Evolutionary conservation across 345 rosid genomes (phyloP).

Genomic region (Eucalyptus lansdowneana): DNA sequence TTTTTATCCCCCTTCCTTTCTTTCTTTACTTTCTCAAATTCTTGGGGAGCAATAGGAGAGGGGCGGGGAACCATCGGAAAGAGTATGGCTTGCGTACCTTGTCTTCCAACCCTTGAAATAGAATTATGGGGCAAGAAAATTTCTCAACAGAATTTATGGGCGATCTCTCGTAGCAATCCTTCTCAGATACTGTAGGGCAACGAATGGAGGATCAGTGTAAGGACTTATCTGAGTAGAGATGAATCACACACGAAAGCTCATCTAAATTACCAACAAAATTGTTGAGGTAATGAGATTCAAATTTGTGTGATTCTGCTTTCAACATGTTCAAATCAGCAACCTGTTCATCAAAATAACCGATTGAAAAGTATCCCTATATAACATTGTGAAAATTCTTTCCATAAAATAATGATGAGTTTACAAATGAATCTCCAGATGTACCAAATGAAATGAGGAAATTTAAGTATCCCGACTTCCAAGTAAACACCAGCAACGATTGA

Average conservation of each 20-base stretch:
- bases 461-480: not conserved
- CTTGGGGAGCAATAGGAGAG: not conserved
- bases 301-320: constrained; percentile 69
- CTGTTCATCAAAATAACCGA: constrained; percentile 12
- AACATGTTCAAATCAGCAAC: constrained; percentile 70
- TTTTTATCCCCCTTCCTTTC: not conserved
- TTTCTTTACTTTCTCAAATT: not conserved
- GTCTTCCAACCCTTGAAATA: constrained; percentile 91
- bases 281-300: constrained; percentile 80
- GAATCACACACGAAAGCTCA: not conserved
- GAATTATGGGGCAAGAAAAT: constrained; percentile 90
- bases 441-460: not conserved
- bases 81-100: constrained; percentile 27
- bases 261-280: constrained; percentile 73
- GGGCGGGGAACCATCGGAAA: not conserved
- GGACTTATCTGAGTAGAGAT: not conserved
- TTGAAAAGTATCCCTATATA: not conserved
- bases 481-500: not conserved
- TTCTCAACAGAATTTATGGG: constrained; percentile 71
- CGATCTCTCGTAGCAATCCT: constrained; percentile 64
- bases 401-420: not conserved
- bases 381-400: not conserved
- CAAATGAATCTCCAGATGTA: not conserved
- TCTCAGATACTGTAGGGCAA: constrained; percentile 42
- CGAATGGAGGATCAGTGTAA: not conserved